Evolutionary conservation across 257 asterid genomes (phyloP).

Genomic region (Primulina tabacum): DNA sequence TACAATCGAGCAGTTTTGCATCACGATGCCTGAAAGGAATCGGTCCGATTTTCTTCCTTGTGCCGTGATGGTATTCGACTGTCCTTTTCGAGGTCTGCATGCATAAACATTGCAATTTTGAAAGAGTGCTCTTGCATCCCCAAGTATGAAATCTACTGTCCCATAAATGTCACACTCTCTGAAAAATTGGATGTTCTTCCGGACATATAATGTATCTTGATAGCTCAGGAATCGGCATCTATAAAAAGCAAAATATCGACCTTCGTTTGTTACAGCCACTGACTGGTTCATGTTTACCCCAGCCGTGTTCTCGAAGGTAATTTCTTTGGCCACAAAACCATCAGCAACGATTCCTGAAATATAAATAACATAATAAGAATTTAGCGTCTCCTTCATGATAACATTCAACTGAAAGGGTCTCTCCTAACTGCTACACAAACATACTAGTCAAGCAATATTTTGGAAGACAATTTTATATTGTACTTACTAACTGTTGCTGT

Average conservation of each 20-base stretch:
- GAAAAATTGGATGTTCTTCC: neutral
- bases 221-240: neutral
- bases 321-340: neutral
- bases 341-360: neutral
- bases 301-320: neutral
- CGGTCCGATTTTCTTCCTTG: neutral
- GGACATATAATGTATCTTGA: neutral
- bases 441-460: neutral
- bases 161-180: neutral
- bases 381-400: neutral
- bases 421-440: neutral
- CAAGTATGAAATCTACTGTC: neutral
- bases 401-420: neutral
- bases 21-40: neutral
- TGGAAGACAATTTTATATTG: too few relatives aligned
- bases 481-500: conserved; percentile 16
- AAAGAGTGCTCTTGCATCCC: neutral
- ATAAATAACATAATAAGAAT: too few relatives aligned
- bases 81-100: neutral
- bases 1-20: neutral
- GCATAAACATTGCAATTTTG: neutral
- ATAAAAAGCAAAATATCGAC: neutral
- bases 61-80: neutral
- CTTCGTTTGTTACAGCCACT: neutral
- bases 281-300: neutral